Evolutionary conservation across 495 filamentous ascomycete species (phyloP).

Genomic region (Podospora conica): DNA sequence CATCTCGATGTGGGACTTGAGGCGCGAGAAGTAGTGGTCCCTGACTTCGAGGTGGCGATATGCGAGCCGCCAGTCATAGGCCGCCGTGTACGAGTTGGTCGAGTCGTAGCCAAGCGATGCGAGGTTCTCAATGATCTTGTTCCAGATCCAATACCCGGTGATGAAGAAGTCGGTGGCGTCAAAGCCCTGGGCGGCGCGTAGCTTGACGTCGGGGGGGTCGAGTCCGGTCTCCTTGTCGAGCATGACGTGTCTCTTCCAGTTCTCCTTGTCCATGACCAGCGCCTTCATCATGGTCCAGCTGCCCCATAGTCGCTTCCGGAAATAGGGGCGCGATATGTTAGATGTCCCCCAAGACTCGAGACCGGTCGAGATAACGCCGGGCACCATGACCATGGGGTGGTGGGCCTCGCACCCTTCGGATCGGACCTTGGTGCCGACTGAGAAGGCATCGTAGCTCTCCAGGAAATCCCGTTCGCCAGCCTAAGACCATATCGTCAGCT

Average conservation of each 20-base stretch:
- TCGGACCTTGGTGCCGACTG: constrained; percentile 74
- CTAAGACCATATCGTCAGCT: constrained; percentile 34
- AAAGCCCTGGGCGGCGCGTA: constrained; percentile 93
- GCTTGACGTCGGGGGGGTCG: constrained; percentile 86
- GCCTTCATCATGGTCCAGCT: constrained; percentile 98
- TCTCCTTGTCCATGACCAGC: constrained; percentile 83
- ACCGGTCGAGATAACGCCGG: constrained; percentile 94
- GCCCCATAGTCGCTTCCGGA: constrained; percentile 89
- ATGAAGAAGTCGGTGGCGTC: constrained; percentile 98
- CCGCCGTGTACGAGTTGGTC: constrained; percentile 88
- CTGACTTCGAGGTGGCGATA: constrained; percentile 82
- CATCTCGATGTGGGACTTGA: constrained; percentile 86
- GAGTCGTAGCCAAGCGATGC: constrained; percentile 95
- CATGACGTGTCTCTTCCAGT: constrained; percentile 96
- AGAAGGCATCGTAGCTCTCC: constrained; percentile 81
- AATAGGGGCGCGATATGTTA: constrained; percentile 75
- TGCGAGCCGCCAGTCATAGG: constrained; percentile 97
- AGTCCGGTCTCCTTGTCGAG: constrained; percentile 85
- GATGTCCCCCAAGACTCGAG: constrained; percentile 94
- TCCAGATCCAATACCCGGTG: constrained; percentile 96
- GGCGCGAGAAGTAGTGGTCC: constrained; percentile 85
- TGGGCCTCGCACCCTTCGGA: constrained; percentile 76
- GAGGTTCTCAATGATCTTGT: constrained; percentile 93
- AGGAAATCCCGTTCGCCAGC: constrained; percentile 81
- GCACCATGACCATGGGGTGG: constrained; percentile 93